Conservation (phyloP, 2,329 filamentous ascomycete species). For the Zarea fungicola region DNA sequence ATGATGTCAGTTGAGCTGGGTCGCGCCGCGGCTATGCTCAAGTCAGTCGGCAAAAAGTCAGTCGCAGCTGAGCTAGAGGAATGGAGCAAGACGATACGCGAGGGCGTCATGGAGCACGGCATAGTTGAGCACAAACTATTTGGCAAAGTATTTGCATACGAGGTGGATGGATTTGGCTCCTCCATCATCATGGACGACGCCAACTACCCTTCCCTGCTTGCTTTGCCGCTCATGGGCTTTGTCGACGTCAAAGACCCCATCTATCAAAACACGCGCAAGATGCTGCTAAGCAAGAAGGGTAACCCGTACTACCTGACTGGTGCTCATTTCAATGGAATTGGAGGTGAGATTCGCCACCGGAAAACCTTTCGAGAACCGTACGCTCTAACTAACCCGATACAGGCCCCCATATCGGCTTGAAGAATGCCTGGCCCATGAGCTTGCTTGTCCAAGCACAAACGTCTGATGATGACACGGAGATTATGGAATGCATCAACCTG, state of each 20-base stretch:
- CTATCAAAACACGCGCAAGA: constrained; percentile 79
- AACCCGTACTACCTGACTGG: constrained; percentile 90
- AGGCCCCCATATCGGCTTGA: constrained; percentile 70
- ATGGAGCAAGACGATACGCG: constrained; percentile 58
- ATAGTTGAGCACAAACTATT: constrained; percentile 70
- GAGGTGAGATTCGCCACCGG: too few relatives aligned
- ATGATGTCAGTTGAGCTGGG: constrained; percentile 90
- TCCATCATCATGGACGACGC: constrained; percentile 84
- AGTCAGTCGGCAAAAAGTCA: constrained; percentile 48
- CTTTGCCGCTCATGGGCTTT: constrained; percentile 75
- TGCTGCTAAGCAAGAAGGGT: constrained; percentile 65
- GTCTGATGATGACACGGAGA: constrained; percentile 76
- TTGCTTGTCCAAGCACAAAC: constrained; percentile 89
- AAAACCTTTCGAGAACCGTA: too few relatives aligned
- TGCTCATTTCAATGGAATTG: constrained; percentile 75
- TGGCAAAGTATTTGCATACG: constrained; percentile 77
- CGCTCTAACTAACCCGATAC: not conserved
- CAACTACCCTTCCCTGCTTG: constrained; percentile 76
- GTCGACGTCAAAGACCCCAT: constrained; percentile 57
- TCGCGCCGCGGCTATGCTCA: constrained; percentile 66
- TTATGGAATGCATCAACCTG: constrained; percentile 62
- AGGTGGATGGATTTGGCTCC: constrained; percentile 83
- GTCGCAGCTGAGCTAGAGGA: constrained; percentile 51
- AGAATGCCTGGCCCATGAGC: constrained; percentile 96
- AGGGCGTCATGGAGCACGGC: constrained; percentile 80